phyloP scores from a whole-genome alignment of 371 early-diverging fungal genomes.

The Lichtheimia hyalospora region DNA sequence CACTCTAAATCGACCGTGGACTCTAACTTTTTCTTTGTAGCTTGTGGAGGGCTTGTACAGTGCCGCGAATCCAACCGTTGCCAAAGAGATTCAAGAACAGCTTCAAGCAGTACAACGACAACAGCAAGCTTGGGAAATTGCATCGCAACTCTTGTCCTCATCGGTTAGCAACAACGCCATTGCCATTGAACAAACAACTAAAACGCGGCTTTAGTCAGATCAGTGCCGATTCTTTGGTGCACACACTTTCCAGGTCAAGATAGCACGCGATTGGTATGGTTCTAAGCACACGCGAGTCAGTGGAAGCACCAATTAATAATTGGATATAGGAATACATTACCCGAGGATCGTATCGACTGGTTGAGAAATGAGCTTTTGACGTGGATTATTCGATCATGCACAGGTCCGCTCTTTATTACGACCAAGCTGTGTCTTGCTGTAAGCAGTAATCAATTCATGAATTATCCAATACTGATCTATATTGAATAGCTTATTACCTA shows the following conservation, averaged over 20 bases:
- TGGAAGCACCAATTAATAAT: not conserved
- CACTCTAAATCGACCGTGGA: too few species aligned
- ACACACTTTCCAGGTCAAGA: conserved; percentile 79
- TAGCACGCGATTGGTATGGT: conserved; percentile 72
- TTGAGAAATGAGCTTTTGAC: conserved; percentile 62
- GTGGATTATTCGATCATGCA: conserved; percentile 59
- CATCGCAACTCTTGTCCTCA: conserved; percentile 60
- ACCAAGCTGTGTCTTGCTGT: conserved; percentile 79
- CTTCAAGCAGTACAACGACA: conserved; percentile 71
- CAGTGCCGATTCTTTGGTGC: conserved; percentile 85
- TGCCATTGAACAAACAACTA: not conserved
- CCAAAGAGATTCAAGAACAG: conserved; percentile 66
- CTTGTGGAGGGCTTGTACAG: conserved; percentile 22
- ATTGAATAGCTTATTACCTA: conserved; percentile 62
- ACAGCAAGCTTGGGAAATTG: conserved; percentile 75
- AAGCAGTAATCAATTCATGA: conserved; percentile 15
- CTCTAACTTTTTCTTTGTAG: not conserved
- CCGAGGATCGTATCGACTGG: conserved; percentile 60
- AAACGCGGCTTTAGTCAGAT: conserved; percentile 41
- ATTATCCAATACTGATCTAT: not conserved
- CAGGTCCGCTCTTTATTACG: conserved; percentile 65
- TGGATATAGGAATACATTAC: conserved; percentile 55
- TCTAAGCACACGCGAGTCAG: not conserved
- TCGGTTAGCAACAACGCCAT: conserved; percentile 28
- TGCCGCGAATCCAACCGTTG: conserved; percentile 10